phyloP scores from a whole-genome alignment of 345 rosid genomes.

The Brassica incana region DNA sequence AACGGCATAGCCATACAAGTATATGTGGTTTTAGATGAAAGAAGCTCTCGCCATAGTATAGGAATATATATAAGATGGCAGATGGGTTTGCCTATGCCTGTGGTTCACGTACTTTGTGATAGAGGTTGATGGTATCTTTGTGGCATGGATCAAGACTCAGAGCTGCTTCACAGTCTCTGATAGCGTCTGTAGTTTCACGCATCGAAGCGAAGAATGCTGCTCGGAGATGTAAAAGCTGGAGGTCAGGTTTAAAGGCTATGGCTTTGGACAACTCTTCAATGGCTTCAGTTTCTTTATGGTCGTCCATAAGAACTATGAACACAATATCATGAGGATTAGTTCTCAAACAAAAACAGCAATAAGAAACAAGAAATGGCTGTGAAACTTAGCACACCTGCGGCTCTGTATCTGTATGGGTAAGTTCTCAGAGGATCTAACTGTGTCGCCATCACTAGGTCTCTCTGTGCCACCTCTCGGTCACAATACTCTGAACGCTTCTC shows the following conservation, averaged over 20 bases:
- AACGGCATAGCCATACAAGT: background rate
- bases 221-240: constrained; percentile 86
- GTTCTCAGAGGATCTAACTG: constrained; percentile 88
- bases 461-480: constrained; percentile 89
- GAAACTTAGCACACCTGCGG: constrained; percentile 65
- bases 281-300: constrained; percentile 89
- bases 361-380: background rate
- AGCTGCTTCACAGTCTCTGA: constrained; percentile 95
- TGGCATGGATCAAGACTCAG: constrained; percentile 82
- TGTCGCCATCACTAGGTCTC: constrained; percentile 77
- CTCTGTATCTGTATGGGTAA: constrained; percentile 97
- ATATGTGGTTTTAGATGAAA: background rate
- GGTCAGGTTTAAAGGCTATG: constrained; percentile 85
- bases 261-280: constrained; percentile 77
- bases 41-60: background rate
- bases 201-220: constrained; percentile 90
- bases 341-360: background rate
- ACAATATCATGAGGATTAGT: background rate
- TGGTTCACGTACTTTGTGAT: constrained; percentile 51
- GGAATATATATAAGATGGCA: background rate
- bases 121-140: constrained; percentile 61
- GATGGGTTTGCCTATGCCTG: background rate
- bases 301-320: constrained; percentile 83
- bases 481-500: constrained; percentile 98
- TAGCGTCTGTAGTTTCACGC: constrained; percentile 53